Conservation (phyloP, 139 green algal genomes). For the Marvania coccoides region DNA sequence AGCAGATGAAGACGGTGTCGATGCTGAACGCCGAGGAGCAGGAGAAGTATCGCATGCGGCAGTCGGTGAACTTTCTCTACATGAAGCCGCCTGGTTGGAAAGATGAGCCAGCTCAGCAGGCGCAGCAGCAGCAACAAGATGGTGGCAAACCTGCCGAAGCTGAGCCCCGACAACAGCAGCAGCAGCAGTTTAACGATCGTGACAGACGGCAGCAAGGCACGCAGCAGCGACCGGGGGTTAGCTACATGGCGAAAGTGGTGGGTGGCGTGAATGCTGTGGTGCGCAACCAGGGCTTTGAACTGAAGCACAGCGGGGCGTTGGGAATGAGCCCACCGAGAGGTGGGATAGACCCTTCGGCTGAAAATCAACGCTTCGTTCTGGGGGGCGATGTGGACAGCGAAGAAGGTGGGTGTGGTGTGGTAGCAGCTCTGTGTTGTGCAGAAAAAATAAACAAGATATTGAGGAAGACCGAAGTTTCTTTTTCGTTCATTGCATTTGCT, state of each 20-base stretch:
- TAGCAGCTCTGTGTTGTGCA: too few species aligned
- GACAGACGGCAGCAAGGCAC: not conserved
- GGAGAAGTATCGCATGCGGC: slow-evolving; percentile 36
- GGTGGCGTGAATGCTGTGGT: slow-evolving; percentile 14
- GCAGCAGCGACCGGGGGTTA: not conserved
- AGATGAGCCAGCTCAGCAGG: not conserved
- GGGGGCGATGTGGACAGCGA: slow-evolving; percentile 24
- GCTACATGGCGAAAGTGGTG: slow-evolving; percentile 24
- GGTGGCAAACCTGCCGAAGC: not conserved
- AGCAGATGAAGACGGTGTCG: slow-evolving; percentile 54
- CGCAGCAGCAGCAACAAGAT: not conserved
- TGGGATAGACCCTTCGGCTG: slow-evolving; percentile 6
- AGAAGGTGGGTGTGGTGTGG: slow-evolving; percentile 9
- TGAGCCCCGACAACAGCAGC: not conserved
- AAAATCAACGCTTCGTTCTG: slow-evolving; percentile 48
- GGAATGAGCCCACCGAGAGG: slow-evolving; percentile 29
- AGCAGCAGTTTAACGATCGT: not conserved
- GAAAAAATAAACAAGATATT: too few species aligned
- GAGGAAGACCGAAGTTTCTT: too few species aligned
- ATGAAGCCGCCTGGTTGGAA: slow-evolving; percentile 72
- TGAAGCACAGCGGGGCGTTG: slow-evolving; percentile 21
- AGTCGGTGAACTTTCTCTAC: slow-evolving; percentile 69
- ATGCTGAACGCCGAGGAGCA: slow-evolving; percentile 53
- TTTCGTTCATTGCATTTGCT: too few species aligned
- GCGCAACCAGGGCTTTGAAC: slow-evolving; percentile 21